A percentile compares a stretch with the other conserved stretches of the same genome.
Conservation (phyloP, 305 asterid species). For the Solanum aculeatissimum region DNA sequence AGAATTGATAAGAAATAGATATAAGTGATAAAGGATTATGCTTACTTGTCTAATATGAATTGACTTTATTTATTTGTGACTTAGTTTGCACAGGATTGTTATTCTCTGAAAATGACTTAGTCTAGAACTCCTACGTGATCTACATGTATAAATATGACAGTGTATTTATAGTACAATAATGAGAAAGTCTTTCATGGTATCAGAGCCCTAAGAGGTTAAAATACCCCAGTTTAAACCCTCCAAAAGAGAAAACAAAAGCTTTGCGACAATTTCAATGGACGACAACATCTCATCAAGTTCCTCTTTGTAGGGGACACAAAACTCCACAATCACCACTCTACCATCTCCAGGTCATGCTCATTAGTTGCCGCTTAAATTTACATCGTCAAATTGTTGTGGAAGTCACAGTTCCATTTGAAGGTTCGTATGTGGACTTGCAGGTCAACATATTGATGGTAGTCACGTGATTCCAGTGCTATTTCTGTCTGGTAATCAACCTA, state of each 20-base stretch:
- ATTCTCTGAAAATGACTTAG: background rate
- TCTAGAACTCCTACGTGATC: background rate
- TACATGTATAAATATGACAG: too few relatives aligned
- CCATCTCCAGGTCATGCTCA: background rate
- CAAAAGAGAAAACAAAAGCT: background rate
- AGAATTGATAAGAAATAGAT: too few relatives aligned
- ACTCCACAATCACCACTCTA: background rate
- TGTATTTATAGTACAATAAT: background rate
- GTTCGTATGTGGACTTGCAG: background rate
- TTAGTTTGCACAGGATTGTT: background rate
- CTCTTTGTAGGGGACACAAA: background rate
- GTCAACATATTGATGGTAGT: background rate
- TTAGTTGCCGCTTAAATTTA: background rate
- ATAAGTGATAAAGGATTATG: too few relatives aligned
- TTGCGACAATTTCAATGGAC: background rate
- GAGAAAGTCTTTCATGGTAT: background rate
- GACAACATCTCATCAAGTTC: background rate
- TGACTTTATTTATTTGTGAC: background rate
- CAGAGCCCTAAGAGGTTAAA: background rate
- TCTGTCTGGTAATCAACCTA: background rate
- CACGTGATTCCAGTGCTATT: background rate
- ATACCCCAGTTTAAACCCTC: background rate
- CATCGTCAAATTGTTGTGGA: background rate
- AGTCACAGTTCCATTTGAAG: background rate
- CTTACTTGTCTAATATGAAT: background rate